A percentile compares a stretch with the other conserved stretches of the same genome.
phyloP scores from a whole-genome alignment of 176 grass and related monocot species.

The Rhipidocladum racemiflorum region DNA sequence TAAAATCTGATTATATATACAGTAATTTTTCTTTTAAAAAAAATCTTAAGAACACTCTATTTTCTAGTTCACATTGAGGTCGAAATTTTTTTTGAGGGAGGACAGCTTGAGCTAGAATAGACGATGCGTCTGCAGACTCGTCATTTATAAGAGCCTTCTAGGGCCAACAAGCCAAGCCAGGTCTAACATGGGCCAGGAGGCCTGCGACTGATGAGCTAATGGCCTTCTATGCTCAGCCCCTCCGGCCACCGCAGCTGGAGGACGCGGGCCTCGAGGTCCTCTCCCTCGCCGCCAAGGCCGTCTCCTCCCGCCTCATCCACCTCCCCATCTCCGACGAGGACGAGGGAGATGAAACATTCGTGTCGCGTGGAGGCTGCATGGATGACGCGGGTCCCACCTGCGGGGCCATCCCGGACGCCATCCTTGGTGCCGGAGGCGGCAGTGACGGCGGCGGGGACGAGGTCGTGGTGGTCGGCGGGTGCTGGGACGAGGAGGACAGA shows the following conservation, averaged over 20 bases:
- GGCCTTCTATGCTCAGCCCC: no score
- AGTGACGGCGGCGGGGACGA: slow-evolving; percentile 5
- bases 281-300: slow-evolving; percentile 51
- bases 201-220: no score
- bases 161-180: no score
- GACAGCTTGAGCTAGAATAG: no score
- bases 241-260: slow-evolving; percentile 46
- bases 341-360: background rate
- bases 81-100: no score
- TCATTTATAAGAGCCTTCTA: no score
- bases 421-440: background rate
- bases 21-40: no score
- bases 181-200: no score
- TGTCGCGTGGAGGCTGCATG: background rate
- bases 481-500: slow-evolving; percentile 17
- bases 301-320: slow-evolving; percentile 30
- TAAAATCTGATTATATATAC: no score
- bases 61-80: no score
- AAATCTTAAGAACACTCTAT: no score
- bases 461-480: slow-evolving; percentile 13
- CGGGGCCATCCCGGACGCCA: slow-evolving; percentile 17
- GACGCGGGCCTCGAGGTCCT: slow-evolving; percentile 86
- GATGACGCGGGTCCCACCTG: background rate
- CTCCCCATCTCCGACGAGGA: slow-evolving; percentile 16
- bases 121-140: no score